These are phyloP conservation scores for Fusarium sterilihyphosum DNA, from an alignment of 2,329 filamentous ascomycete species.

Conservation along the genomic window DNA sequence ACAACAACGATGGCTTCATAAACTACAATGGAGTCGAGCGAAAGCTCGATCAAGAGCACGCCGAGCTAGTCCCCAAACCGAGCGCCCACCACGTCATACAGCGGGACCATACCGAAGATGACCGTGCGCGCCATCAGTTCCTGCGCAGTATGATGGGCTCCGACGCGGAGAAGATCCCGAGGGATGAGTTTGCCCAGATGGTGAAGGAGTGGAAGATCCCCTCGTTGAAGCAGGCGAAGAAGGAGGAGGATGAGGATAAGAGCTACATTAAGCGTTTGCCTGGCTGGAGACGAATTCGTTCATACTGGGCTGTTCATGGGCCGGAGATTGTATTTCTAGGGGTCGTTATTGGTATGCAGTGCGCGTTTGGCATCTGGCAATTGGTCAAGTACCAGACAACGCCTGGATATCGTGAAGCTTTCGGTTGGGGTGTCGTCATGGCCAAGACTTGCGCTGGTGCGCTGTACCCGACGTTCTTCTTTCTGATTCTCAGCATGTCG, in stretches of 20 bases:
- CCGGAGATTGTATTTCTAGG: conserved; percentile 61
- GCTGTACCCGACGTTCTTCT: conserved; percentile 67
- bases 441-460: conserved; percentile 65
- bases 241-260: conserved; percentile 57
- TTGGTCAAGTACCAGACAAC: conserved; percentile 61
- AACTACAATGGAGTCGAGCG: conserved; percentile 62
- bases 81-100: conserved; percentile 57
- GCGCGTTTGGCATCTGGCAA: conserved; percentile 66
- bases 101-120: conserved; percentile 47
- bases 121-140: conserved; percentile 60
- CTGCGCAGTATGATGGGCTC: conserved; percentile 60
- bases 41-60: conserved; percentile 63
- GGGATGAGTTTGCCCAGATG: conserved; percentile 56
- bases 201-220: conserved; percentile 60
- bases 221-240: conserved; percentile 57
- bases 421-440: conserved; percentile 66
- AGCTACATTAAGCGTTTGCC: conserved; percentile 58
- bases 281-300: conserved; percentile 56
- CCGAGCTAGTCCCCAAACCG: conserved; percentile 59
- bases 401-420: conserved; percentile 56
- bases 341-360: conserved; percentile 57
- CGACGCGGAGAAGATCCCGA: conserved; percentile 54
- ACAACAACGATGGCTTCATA: conserved; percentile 61
- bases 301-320: conserved; percentile 66
- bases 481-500: conserved; percentile 67